phyloP scores from a whole-genome alignment of 176 grass and related monocot species.

The Musa troglodytarum region DNA sequence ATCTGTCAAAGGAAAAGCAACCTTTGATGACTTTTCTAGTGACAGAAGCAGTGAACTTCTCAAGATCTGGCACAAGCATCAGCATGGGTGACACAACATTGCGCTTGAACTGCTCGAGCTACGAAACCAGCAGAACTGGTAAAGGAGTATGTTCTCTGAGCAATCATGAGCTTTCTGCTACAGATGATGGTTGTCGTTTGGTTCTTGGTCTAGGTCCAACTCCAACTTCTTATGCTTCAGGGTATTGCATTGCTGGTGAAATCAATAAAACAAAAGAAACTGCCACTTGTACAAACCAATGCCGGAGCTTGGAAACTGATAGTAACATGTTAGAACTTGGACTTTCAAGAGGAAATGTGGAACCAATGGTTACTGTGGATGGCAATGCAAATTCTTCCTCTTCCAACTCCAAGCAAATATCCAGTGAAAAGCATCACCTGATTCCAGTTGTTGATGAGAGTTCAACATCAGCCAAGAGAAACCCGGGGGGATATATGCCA shows the following conservation, averaged over 20 bases:
- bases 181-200: conserved; percentile 44
- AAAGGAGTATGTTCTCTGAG: not conserved
- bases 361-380: not conserved
- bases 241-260: not conserved
- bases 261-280: not conserved
- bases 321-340: conserved; percentile 14
- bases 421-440: conserved; percentile 23
- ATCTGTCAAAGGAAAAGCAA: conserved; percentile 6
- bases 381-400: not conserved
- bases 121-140: not conserved
- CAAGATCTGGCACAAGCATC: not conserved
- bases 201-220: conserved; percentile 57
- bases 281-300: not conserved
- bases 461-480: conserved; percentile 57
- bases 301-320: not conserved
- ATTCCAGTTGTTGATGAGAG: conserved; percentile 41
- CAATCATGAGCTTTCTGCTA: conserved; percentile 9
- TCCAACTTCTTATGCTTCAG: conserved; percentile 2
- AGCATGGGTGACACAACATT: conserved; percentile 9
- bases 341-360: conserved; percentile 9
- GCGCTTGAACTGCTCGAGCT: not conserved
- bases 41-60: conserved; percentile 26
- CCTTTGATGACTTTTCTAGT: conserved; percentile 4
- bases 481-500: conserved; percentile 46
- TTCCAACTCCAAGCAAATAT: not conserved